These are phyloP conservation scores for Takakia lepidozioides DNA, from an alignment of 225 moss, liverwort and hornwort genomes.

Conservation along the genomic window DNA sequence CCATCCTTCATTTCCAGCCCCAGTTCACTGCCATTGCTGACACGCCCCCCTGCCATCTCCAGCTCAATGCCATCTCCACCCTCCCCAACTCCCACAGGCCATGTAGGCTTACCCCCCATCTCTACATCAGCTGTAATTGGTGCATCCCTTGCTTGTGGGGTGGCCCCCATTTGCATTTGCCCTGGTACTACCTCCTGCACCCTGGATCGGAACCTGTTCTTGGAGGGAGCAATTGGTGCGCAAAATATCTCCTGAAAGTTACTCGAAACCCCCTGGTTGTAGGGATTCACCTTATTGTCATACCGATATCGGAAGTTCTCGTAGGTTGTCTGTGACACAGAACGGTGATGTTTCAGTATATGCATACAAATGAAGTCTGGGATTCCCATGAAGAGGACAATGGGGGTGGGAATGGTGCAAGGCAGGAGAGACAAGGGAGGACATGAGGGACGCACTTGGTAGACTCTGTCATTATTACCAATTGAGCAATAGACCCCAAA, in stretches of 20 bases:
- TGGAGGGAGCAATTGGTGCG: conserved; percentile 52
- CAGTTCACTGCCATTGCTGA: conserved; percentile 91
- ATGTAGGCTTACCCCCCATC: conserved; percentile 73
- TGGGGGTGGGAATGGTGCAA: too few relatives aligned
- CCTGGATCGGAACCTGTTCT: conserved; percentile 73
- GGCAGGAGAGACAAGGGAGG: too few relatives aligned
- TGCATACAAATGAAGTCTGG: too few relatives aligned
- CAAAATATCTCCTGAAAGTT: conserved; percentile 93
- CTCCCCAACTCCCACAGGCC: conserved; percentile 52
- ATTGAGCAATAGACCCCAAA: too few relatives aligned
- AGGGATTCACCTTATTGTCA: conserved; percentile 93
- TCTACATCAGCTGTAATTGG: conserved; percentile 57
- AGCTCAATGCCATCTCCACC: conserved; percentile 56
- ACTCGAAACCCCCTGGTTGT: conserved; percentile 62
- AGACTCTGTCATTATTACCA: too few relatives aligned
- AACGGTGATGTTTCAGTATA: neutral
- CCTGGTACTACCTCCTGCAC: conserved; percentile 34
- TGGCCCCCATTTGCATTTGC: conserved; percentile 33
- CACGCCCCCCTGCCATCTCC: conserved; percentile 75
- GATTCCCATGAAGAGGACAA: too few relatives aligned
- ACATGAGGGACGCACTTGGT: too few relatives aligned
- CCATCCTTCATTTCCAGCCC: conserved; percentile 84
- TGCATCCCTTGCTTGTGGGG: conserved; percentile 37
- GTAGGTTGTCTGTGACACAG: conserved; percentile 85
- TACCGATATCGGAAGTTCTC: conserved; percentile 96